phyloP scores from a whole-genome alignment of 2,329 filamentous ascomycete genomes.

The Paradendryphiella salina region DNA sequence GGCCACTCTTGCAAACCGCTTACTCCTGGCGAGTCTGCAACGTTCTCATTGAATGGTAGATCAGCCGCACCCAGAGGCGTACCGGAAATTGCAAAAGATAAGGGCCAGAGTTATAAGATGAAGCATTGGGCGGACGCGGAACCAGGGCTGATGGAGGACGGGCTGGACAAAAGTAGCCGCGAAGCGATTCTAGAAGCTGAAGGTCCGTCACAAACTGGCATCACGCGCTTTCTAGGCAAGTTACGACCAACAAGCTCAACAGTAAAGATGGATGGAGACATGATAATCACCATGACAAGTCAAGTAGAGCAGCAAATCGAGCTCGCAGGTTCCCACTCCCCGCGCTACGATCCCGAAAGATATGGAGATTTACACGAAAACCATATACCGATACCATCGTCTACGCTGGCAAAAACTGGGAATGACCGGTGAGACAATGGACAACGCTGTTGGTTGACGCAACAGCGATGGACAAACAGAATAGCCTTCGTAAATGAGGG shows the following conservation, averaged over 20 bases:
- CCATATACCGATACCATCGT: conserved; percentile 3
- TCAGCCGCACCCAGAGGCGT: conserved; percentile 16
- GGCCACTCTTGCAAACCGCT: conserved; percentile 9
- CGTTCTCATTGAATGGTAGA: conserved; percentile 16
- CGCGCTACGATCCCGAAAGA: neutral
- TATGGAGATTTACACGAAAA: conserved; percentile 1
- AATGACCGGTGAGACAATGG: too few species aligned
- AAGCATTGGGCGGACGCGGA: conserved; percentile 26
- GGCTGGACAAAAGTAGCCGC: conserved; percentile 7
- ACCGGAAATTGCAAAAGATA: conserved; percentile 19
- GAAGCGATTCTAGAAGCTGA: conserved; percentile 11
- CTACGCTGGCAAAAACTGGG: neutral
- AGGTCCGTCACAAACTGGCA: neutral
- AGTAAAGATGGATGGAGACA: conserved; percentile 9
- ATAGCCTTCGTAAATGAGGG: too few species aligned
- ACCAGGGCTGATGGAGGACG: neutral
- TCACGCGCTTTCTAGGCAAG: conserved; percentile 20
- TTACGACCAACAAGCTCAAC: conserved; percentile 1
- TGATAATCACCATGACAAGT: conserved; percentile 27
- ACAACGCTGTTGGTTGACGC: too few species aligned
- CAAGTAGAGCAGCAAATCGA: conserved; percentile 24
- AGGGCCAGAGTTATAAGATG: conserved; percentile 29
- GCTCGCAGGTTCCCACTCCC: conserved; percentile 4
- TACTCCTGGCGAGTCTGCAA: conserved; percentile 10
- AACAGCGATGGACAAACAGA: too few species aligned